A percentile compares a stretch with the other conserved stretches of the same genome.
These are phyloP conservation scores for Lenwebbia sp. DNA, from an alignment of 345 rosid species.

Conservation along the genomic window DNA sequence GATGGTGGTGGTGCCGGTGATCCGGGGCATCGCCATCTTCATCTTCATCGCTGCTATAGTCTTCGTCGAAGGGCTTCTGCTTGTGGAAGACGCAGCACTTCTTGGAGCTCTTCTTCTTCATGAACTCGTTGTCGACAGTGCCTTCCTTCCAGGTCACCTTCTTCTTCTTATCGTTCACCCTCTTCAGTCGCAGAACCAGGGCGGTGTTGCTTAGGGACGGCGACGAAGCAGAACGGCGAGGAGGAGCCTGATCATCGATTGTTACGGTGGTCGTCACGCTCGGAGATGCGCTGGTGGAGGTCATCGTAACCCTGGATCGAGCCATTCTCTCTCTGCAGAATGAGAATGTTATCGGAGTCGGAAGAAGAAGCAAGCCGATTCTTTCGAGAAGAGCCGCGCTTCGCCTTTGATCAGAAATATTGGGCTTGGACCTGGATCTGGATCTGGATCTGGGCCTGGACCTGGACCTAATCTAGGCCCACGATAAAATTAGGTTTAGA, in stretches of 20 bases:
- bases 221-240: conserved; percentile 5
- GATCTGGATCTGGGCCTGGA: no score
- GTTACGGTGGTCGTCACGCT: conserved; percentile 41
- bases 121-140: conserved; percentile 88
- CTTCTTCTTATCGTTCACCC: conserved; percentile 67
- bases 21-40: conserved; percentile 18
- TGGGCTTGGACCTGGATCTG: background rate
- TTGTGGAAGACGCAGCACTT: conserved; percentile 97
- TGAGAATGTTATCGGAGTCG: background rate
- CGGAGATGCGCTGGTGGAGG: conserved; percentile 12
- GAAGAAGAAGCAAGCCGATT: background rate
- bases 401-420: background rate
- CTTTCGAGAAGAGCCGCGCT: background rate
- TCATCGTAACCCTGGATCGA: conserved; percentile 18
- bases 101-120: conserved; percentile 97
- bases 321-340: background rate
- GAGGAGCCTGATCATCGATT: conserved; percentile 18
- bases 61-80: conserved; percentile 84
- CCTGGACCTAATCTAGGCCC: background rate
- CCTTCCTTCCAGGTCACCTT: conserved; percentile 93
- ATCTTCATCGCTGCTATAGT: conserved; percentile 82
- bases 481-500: no score
- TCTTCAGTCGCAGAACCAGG: conserved; percentile 33
- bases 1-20: conserved; percentile 5
- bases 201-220: conserved; percentile 25